Evolutionary conservation across 805 yeast species (phyloP).

Genomic region (Teunomyces funiuensis): DNA sequence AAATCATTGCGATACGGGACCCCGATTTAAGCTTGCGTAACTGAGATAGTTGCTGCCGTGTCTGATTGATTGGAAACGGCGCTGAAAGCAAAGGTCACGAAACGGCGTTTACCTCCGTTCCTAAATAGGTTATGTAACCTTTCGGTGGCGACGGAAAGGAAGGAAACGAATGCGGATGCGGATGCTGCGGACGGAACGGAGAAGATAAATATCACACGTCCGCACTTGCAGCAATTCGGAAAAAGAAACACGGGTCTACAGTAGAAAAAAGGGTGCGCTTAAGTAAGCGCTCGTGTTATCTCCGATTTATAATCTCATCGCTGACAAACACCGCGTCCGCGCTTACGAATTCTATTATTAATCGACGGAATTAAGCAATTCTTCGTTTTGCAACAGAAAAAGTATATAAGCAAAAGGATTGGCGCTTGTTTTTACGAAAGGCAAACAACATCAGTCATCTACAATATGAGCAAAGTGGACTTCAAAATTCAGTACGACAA

Average conservation of each 20-base stretch:
- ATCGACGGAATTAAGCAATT: background rate
- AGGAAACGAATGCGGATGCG: no score
- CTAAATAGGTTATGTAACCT: no score
- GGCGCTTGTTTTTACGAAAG: no score
- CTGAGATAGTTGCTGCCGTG: no score
- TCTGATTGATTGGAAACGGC: no score
- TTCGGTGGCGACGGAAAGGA: no score
- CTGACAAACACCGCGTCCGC: background rate
- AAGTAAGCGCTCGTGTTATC: background rate
- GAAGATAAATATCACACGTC: background rate
- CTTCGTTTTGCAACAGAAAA: background rate
- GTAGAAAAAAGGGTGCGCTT: background rate
- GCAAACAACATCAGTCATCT: no score
- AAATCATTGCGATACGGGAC: no score
- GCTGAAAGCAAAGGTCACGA: no score
- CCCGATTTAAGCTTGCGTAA: no score
- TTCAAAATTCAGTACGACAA: constrained; percentile 14
- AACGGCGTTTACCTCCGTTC: no score
- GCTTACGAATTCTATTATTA: no score
- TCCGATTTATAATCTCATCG: background rate
- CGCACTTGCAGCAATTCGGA: background rate
- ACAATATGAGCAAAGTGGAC: background rate
- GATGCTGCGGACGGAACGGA: background rate
- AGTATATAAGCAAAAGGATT: background rate
- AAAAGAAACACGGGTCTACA: background rate